Percentiles rank a stretch among this genome's conserved stretches.
Conservation (phyloP, 2,329 filamentous ascomycete genomes). For the Aspergillus novoparasiticus region DNA sequence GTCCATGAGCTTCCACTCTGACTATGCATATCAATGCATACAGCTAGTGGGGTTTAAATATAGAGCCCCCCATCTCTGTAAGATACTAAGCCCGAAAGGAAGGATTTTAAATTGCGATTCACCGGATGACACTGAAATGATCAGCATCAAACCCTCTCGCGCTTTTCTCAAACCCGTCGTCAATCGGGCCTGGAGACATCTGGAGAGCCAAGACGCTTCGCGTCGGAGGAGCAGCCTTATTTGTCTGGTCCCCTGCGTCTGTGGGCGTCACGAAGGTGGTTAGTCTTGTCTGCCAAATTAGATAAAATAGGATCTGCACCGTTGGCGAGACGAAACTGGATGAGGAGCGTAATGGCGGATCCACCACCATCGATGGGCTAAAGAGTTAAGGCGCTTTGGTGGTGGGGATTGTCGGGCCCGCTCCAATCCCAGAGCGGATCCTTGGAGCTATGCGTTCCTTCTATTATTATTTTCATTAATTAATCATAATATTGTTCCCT, state of each 20-base stretch:
- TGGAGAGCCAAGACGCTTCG: constrained; percentile 3
- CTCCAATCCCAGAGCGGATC: constrained; percentile 8
- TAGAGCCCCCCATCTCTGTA: not conserved
- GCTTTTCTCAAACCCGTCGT: not conserved
- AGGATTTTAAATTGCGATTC: constrained; percentile 1
- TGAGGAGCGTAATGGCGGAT: constrained; percentile 9
- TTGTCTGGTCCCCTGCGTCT: constrained; percentile 1
- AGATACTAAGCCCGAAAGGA: not conserved
- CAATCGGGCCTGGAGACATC: not conserved
- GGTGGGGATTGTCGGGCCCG: constrained; percentile 4
- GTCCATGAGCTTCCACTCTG: not conserved
- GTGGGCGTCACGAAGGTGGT: not conserved
- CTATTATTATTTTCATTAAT: not conserved
- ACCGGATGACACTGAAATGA: not conserved
- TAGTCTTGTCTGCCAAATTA: constrained; percentile 1
- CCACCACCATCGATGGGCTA: constrained; percentile 15
- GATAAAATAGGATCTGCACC: constrained; percentile 14
- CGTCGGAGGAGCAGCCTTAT: constrained; percentile 11
- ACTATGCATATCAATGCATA: not conserved
- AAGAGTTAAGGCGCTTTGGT: constrained; percentile 4
- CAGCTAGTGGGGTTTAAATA: not conserved
- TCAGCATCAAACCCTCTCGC: not conserved
- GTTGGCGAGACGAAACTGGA: constrained; percentile 16
- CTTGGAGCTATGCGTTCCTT: not conserved
- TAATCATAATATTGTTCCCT: not conserved